Conservation (phyloP, 78 protist genomes). For the Planoprotostelium fungivorum region DNA sequence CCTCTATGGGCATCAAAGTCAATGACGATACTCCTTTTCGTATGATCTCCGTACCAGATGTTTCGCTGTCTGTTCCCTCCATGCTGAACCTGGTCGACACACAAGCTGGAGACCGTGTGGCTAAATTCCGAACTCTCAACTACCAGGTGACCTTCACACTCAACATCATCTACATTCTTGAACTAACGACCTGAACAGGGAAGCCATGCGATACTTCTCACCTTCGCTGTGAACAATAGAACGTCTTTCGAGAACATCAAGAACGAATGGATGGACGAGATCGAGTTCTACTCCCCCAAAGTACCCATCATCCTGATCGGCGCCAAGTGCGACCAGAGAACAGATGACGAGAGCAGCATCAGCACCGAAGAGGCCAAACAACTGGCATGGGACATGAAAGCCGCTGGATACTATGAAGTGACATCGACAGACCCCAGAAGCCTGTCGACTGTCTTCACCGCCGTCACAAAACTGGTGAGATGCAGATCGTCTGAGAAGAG, state of each 20-base stretch:
- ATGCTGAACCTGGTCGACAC: neutral
- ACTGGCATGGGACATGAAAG: neutral
- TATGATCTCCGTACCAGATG: neutral
- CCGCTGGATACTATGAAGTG: neutral
- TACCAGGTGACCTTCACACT: neutral
- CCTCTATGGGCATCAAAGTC: neutral
- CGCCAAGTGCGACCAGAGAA: neutral
- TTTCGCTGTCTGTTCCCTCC: neutral
- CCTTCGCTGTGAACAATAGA: neutral
- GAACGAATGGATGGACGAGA: neutral
- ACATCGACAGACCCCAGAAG: neutral
- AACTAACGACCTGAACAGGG: neutral
- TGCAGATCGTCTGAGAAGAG: no score
- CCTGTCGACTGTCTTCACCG: neutral
- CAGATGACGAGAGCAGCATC: neutral
- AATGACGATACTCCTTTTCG: neutral
- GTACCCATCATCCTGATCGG: neutral
- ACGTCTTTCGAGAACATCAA: neutral
- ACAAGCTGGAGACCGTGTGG: neutral
- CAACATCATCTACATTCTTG: no score
- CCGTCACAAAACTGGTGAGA: neutral
- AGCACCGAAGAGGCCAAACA: neutral
- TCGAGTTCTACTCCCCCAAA: neutral
- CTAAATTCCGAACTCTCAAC: neutral
- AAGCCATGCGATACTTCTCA: neutral